Evolutionary conservation across 139 green algal genomes (phyloP), one percentile per base, ranked within the genome.

Genomic region (Zygnema cylindricum): DNA sequence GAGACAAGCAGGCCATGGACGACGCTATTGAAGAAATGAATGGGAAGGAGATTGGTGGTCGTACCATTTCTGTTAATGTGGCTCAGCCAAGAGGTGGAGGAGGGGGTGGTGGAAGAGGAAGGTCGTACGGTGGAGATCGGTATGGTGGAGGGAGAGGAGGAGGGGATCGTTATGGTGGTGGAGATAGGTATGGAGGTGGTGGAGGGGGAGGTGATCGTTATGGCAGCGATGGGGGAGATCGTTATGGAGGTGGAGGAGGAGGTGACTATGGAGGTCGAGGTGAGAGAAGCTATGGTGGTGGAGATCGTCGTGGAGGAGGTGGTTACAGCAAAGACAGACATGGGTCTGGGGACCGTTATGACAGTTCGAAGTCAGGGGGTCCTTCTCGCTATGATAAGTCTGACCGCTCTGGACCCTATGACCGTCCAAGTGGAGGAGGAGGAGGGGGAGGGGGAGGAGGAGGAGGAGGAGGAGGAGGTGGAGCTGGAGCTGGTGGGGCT

Each of bases 71-170:
- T 0, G 95, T 96, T 0, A 94, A 92, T 23, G 77, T 78, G 2
- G 95, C 95, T 32, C 93, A 98, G 69, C 95, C 95, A 16, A 91
- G 95, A 88, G n/a, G n/a, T n/a, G n/a, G n/a, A n/a, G n/a, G n/a
- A n/a, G n/a, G n/a, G n/a, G n/a, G n/a, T n/a, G n/a, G n/a, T 73
- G 57, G 57, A 30, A 39, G 57, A 30, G 30, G 57, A 73, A 30
- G 57, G 57, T 30, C 30, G n/a, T n/a, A n/a, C n/a, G n/a, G n/a
- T n/a, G n/a, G n/a, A n/a, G n/a, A n/a, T n/a, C 22, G 32, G 33
- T 33, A 40, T 32, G 30, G 32, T 2, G 81, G 81, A 32, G 81
- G 81, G 36, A 11, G 41, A 49, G 81, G 81, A 35, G 81, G 81
- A 36, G 42, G 36, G 81, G 81, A 38, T 11, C 33, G 30, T 41